Percentiles rank a stretch among this genome's conserved stretches.
Evolutionary conservation across 2,329 filamentous ascomycete genomes (phyloP).

Genomic region (Fusarium pseudoanthophilum): DNA sequence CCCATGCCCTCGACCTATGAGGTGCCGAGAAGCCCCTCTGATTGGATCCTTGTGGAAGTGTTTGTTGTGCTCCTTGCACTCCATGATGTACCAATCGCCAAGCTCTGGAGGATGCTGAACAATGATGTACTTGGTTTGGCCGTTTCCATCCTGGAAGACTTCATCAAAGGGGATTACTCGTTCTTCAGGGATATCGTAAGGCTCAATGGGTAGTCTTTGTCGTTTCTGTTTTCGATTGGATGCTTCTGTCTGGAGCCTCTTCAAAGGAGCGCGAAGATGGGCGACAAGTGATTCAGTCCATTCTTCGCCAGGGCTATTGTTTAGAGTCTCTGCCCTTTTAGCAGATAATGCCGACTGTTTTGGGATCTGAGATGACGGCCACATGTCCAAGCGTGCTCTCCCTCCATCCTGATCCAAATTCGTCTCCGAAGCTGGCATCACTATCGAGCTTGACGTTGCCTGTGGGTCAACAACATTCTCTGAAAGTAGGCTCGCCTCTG

Average conservation of each 20-base stretch:
- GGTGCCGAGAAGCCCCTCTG: neutral
- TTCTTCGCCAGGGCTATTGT: neutral
- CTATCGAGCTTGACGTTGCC: fast-evolving
- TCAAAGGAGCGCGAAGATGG: neutral
- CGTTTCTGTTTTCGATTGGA: neutral
- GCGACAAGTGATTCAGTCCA: fast-evolving
- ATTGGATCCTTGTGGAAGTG: neutral
- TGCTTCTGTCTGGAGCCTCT: fast-evolving
- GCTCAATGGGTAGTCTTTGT: no score
- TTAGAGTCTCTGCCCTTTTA: neutral
- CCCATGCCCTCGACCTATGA: fast-evolving
- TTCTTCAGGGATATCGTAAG: fast-evolving
- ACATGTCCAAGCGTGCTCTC: fast-evolving
- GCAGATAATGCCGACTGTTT: fast-evolving
- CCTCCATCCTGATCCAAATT: fast-evolving
- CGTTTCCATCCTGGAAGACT: constrained; percentile 16
- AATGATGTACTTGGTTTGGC: constrained; percentile 1
- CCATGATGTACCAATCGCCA: constrained; percentile 12
- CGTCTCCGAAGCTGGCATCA: neutral
- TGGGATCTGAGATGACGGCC: fast-evolving
- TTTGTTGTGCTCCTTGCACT: constrained; percentile 4
- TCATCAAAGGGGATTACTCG: neutral
- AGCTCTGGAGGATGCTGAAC: neutral
- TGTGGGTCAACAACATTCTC: fast-evolving
- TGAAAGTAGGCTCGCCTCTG: neutral